A percentile compares a stretch with the other conserved stretches of the same genome.
These are phyloP conservation scores for Alternaria rosae DNA, from an alignment of 2,329 filamentous ascomycete genomes.

Conservation along the genomic window DNA sequence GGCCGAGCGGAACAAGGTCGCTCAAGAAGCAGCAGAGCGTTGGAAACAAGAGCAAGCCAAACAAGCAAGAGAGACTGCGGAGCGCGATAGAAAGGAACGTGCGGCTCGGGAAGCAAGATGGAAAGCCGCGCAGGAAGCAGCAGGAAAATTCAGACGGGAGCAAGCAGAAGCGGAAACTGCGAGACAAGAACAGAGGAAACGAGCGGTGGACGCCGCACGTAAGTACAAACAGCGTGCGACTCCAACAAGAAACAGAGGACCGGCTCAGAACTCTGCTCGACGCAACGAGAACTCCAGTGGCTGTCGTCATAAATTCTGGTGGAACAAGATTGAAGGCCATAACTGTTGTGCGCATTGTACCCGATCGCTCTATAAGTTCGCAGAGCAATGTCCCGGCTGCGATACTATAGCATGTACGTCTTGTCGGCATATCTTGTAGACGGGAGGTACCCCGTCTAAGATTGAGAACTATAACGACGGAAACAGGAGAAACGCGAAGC, in stretches of 20 bases:
- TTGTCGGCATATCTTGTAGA: neutral
- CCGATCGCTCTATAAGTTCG: neutral
- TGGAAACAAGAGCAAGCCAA: neutral
- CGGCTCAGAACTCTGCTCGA: neutral
- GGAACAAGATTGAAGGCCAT: conserved; percentile 1
- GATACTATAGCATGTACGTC: neutral
- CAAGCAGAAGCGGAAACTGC: neutral
- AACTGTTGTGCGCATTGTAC: conserved; percentile 1
- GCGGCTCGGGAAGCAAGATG: neutral
- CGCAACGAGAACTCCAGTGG: neutral
- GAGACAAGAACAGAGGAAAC: neutral
- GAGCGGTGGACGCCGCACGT: too few species aligned
- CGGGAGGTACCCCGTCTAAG: neutral
- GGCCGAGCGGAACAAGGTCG: neutral
- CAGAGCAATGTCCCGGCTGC: conserved; percentile 5
- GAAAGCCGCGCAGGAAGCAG: neutral
- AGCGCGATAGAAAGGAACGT: neutral
- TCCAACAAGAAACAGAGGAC: neutral
- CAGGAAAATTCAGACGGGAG: neutral
- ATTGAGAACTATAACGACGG: neutral
- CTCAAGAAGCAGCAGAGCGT: neutral
- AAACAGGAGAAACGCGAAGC: neutral
- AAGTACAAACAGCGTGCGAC: neutral
- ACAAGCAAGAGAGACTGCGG: neutral
- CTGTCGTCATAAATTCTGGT: neutral